Evolutionary conservation across 306 rosid genomes (phyloP), one percentile per base, ranked within the genome.

Genomic region (Trifolium fragiferum): DNA sequence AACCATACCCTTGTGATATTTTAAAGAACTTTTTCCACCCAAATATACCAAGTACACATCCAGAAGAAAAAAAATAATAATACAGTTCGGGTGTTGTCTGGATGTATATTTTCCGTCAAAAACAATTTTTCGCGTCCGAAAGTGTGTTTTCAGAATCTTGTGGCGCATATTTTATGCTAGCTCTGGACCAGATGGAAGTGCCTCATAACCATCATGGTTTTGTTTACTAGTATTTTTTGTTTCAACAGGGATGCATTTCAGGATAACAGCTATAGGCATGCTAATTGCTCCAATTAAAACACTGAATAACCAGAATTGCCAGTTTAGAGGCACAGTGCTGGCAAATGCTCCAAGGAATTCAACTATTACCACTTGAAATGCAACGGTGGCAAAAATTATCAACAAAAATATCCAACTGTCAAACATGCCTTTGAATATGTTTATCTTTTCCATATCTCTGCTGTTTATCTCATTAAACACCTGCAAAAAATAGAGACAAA

Each of bases 391-490:
- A 2, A 81, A 82, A 50, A 94, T 84, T 46, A 94, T 85, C 10
- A 65, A 74, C 82, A 94, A 16, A 71, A 94, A 94, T 63, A 94
- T 69, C 96, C 96, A 87, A 84, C 96, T 90, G 61, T 70, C 49
- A 58, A 92, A 89, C 75, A 94, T 87, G 82, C 97, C 96, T 27
- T 84, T 86, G 78, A 92, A 89, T 54, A 94, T 70, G 81, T 94
- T 94, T 85, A 92, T 89, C 81, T 85, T 87, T 78, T 88, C 96
- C 18, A 94, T 88, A 11, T 89, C 92, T 70, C 99, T 90, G 82
- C 97, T 90, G 83, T 92, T 92, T 69, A 94, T 86, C 86, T 94
- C 95, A 79, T 94, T 94, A 55, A 94, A 94, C 80, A 94, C 97
- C 97, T 94, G 85, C 10, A 13, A 68, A 72, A 67, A 74, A 70